phyloP scores from a whole-genome alignment of 2,329 filamentous ascomycete species.

The Kalaharituber pfeilii region DNA sequence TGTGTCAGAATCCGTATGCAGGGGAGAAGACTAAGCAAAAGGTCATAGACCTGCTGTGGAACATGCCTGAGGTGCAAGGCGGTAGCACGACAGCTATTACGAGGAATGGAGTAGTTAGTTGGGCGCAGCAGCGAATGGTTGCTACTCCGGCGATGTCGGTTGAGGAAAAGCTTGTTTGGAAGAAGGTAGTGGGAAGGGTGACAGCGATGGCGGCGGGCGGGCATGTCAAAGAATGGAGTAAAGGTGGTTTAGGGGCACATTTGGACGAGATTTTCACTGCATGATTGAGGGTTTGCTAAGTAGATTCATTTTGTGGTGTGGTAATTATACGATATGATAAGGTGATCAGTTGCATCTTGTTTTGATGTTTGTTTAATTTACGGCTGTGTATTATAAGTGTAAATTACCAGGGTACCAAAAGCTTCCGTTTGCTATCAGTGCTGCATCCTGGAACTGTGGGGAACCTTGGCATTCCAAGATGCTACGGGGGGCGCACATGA shows the following conservation, averaged over 20 bases:
- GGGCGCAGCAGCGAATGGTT: conserved; percentile 12
- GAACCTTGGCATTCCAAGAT: no score
- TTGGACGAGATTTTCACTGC: conserved; percentile 20
- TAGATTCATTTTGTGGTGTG: neutral
- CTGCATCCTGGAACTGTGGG: no score
- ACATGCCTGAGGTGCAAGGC: conserved; percentile 18
- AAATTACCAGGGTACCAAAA: no score
- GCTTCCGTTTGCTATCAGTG: no score
- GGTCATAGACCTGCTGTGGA: conserved; percentile 22
- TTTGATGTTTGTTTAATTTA: no score
- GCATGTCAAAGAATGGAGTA: conserved; percentile 4
- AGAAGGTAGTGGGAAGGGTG: conserved; percentile 3
- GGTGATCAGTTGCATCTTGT: no score
- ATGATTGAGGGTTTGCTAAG: neutral
- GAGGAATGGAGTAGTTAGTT: conserved; percentile 20
- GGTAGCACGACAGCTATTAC: conserved; percentile 22
- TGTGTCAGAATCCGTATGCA: neutral
- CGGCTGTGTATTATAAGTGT: no score
- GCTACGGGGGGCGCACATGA: no score
- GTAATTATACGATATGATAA: no score
- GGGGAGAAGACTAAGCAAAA: conserved; percentile 10
- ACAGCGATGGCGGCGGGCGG: conserved; percentile 3
- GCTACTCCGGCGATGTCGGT: neutral
- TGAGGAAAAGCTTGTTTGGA: conserved; percentile 4
- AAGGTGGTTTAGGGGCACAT: conserved; percentile 8